These are phyloP conservation scores for Leccinellum albellum DNA, from an alignment of 768 basidiomycete genomes.

Conservation along the genomic window DNA sequence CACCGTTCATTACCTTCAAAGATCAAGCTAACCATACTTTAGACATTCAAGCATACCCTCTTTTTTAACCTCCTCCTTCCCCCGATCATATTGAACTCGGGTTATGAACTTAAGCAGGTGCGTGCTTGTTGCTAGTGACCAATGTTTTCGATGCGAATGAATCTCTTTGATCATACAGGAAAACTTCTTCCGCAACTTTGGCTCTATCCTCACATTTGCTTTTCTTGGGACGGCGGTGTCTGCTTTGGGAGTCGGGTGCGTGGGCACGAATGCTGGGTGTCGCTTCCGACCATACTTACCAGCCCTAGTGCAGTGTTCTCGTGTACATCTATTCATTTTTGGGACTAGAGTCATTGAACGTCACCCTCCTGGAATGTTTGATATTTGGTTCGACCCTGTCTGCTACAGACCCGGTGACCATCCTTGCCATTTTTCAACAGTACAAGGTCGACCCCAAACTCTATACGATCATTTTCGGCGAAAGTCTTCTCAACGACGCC, in stretches of 20 bases:
- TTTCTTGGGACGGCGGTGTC: conserved; percentile 96
- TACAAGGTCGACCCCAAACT: conserved; percentile 98
- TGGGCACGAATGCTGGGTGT: not conserved
- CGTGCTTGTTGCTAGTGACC: conserved; percentile 14
- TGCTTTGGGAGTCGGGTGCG: conserved; percentile 93
- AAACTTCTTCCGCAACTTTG: conserved; percentile 98
- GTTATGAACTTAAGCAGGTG: conserved; percentile 96
- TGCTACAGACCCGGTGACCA: conserved; percentile 97
- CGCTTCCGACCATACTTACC: conserved; percentile 34
- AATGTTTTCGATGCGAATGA: not conserved
- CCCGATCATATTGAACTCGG: conserved; percentile 96
- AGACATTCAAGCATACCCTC: conserved; percentile 96
- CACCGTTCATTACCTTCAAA: not conserved
- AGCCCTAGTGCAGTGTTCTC: conserved; percentile 68
- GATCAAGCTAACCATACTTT: conserved; percentile 10
- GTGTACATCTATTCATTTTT: conserved; percentile 94
- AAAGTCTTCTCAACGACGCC: conserved; percentile 95
- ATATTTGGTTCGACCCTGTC: conserved; percentile 96
- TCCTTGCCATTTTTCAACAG: conserved; percentile 96
- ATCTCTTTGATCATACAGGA: conserved; percentile 49
- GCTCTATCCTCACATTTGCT: conserved; percentile 90
- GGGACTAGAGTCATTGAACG: conserved; percentile 82
- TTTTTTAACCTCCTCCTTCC: conserved; percentile 98
- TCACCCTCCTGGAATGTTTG: conserved; percentile 88
- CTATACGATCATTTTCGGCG: conserved; percentile 96